phyloP scores from a whole-genome alignment of 164 flowering plant species.

The Berberis thunbergii region DNA sequence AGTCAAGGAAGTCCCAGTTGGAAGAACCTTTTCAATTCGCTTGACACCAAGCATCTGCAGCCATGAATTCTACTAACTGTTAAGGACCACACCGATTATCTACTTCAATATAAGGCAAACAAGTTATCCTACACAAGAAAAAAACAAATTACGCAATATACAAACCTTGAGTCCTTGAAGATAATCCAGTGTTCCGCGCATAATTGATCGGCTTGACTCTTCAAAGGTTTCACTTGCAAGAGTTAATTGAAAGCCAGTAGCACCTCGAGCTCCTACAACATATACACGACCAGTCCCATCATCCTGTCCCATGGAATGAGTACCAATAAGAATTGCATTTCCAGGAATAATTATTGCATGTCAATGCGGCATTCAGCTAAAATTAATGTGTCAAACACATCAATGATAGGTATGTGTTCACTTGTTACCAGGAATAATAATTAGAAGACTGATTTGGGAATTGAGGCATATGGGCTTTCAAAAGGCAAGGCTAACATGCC shows the following conservation, averaged over 20 bases:
- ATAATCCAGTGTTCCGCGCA: constrained; percentile 88
- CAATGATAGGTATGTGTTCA: too few species aligned
- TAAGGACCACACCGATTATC: background rate
- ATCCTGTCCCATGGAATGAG: constrained; percentile 36
- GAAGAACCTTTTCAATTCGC: constrained; percentile 89
- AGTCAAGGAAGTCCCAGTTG: constrained; percentile 83
- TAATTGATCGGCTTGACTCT: constrained; percentile 89
- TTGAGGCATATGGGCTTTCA: too few species aligned
- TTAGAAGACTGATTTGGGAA: too few species aligned
- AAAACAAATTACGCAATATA: constrained; percentile 3
- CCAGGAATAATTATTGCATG: too few species aligned
- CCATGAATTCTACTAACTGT: constrained; percentile 10
- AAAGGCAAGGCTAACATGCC: too few species aligned
- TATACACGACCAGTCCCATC: constrained; percentile 83
- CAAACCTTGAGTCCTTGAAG: constrained; percentile 96
- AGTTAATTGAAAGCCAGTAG: constrained; percentile 68
- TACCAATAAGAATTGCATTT: too few species aligned
- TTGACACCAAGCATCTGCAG: constrained; percentile 96
- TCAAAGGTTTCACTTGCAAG: constrained; percentile 93
- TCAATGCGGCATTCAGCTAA: too few species aligned
- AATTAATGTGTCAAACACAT: too few species aligned
- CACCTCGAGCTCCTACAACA: constrained; percentile 93
- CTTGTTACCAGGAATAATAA: too few species aligned
- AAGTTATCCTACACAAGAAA: too few species aligned
- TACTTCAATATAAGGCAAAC: background rate